Evolutionary conservation across 345 rosid genomes (phyloP), one percentile per base, ranked within the genome.

Genomic region (Kandelia obovata): DNA sequence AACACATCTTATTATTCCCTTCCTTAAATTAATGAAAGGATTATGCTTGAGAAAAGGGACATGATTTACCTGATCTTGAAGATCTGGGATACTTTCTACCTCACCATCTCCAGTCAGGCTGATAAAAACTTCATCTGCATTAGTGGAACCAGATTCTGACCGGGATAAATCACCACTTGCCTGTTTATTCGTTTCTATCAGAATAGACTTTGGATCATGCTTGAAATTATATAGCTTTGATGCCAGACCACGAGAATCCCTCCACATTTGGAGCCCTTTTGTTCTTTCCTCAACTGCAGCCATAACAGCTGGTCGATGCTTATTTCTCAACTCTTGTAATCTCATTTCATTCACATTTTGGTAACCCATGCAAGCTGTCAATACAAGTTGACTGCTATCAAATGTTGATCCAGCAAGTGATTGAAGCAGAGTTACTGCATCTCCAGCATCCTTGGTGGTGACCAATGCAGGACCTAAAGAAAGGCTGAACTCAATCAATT

Each of bases 351-450:
- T 82, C 61, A 96, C 96, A 81, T 85, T 96, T 79, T 86, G 98
- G 86, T 81, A 96, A 76, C 98, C 99, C 99, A 96, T 96, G 83
- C 96, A 87, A 78, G 98, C 99, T 67, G 98, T 92, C 72, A 96
- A 78, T 62, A 92, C 99, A 67, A 96, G 99, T 82, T 92, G 99
- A 78, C 99, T 96, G 80, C 98, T 96, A 81, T 96, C 99, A 86
- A 96, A 96, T 68, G 99, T 96, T 55, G 99, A 96, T 70, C 99
- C 98, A 71, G 92, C 83, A 69, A 96, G 79, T 61, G 99, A 90
- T 78, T 96, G 99, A 76, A 96, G 85, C 85, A 96, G 84, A 74
- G 98, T 96, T 73, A 96, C 92, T 60, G 98, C 99, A 75, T 96
- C 98, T 61, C 99, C 99, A 55, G 99, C 99, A 86, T 96, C 99